These are phyloP conservation scores for Kodamaea restingae DNA, from an alignment of 805 yeast genomes.

Conservation along the genomic window DNA sequence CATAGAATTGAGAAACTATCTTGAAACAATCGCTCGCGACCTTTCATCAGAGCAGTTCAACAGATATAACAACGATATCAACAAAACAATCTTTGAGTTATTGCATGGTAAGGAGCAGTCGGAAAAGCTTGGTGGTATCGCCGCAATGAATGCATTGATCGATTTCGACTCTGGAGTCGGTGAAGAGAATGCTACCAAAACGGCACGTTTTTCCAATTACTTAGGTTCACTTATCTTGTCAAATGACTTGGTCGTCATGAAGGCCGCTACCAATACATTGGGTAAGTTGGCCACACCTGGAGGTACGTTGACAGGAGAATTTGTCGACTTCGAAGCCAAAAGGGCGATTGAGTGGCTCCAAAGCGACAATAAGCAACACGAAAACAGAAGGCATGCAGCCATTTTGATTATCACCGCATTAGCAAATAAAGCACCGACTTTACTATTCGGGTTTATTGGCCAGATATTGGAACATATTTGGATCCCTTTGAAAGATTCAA, in stretches of 20 bases:
- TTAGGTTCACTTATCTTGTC: conserved; percentile 75
- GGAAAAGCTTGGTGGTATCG: conserved; percentile 83
- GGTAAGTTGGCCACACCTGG: conserved; percentile 90
- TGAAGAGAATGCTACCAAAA: conserved; percentile 82
- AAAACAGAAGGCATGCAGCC: conserved; percentile 86
- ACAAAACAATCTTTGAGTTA: conserved; percentile 81
- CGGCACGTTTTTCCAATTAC: conserved; percentile 88
- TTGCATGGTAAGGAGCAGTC: conserved; percentile 68
- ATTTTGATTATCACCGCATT: conserved; percentile 75
- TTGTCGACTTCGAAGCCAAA: conserved; percentile 89
- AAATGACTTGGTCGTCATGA: conserved; percentile 79
- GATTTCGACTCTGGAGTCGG: conserved; percentile 72
- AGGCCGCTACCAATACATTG: conserved; percentile 77
- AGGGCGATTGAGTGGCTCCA: conserved; percentile 88
- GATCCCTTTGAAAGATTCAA: conserved; percentile 81
- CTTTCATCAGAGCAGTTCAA: conserved; percentile 77
- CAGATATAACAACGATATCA: conserved; percentile 77
- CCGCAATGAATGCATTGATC: conserved; percentile 84
- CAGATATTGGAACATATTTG: conserved; percentile 80
- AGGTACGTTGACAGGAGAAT: conserved; percentile 83
- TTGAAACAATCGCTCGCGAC: conserved; percentile 74
- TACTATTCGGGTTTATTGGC: conserved; percentile 72
- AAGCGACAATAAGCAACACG: conserved; percentile 69
- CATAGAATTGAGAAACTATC: conserved; percentile 61
- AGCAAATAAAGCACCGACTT: conserved; percentile 82